Evolutionary conservation across 495 filamentous ascomycete genomes (phyloP).

Genomic region (Aspergillus incahuasiensis): DNA sequence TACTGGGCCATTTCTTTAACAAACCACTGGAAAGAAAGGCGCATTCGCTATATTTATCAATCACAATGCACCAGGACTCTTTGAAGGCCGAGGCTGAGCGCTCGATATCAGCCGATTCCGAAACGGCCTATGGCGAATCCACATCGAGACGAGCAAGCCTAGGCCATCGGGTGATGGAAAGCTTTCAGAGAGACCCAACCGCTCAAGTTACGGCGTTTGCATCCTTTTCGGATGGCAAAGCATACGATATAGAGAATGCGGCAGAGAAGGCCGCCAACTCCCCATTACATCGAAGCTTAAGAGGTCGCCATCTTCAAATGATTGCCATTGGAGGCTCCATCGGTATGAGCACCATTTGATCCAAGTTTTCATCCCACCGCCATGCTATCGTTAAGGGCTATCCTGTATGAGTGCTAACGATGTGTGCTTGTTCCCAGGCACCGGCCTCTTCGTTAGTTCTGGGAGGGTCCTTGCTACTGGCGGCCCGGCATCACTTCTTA

Average conservation of each 20-base stretch:
- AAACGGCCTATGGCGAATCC: conserved; percentile 39
- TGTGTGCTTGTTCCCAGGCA: conserved; percentile 49
- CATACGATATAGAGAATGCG: conserved; percentile 72
- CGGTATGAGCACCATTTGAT: conserved; percentile 46
- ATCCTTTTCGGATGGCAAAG: conserved; percentile 54
- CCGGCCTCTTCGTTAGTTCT: conserved; percentile 86
- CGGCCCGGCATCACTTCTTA: conserved; percentile 79
- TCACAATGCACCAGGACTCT: conserved; percentile 38
- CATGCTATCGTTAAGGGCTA: too few relatives aligned
- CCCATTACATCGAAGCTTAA: conserved; percentile 69
- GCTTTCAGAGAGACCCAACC: conserved; percentile 78
- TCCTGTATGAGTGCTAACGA: neutral
- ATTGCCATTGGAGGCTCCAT: conserved; percentile 96
- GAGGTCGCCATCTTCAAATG: conserved; percentile 89
- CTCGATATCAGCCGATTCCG: conserved; percentile 22
- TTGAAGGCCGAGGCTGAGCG: conserved; percentile 25
- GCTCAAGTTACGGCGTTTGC: conserved; percentile 52
- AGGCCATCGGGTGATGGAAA: conserved; percentile 57
- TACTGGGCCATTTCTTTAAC: too few relatives aligned
- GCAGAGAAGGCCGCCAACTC: conserved; percentile 71
- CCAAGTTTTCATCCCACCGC: neutral
- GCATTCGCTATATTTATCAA: neutral
- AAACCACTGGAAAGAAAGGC: neutral
- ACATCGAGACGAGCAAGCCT: conserved; percentile 26
- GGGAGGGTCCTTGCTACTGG: conserved; percentile 72